Conservation (phyloP, 164 flowering plant species). For the Stephania yunnanensis region DNA sequence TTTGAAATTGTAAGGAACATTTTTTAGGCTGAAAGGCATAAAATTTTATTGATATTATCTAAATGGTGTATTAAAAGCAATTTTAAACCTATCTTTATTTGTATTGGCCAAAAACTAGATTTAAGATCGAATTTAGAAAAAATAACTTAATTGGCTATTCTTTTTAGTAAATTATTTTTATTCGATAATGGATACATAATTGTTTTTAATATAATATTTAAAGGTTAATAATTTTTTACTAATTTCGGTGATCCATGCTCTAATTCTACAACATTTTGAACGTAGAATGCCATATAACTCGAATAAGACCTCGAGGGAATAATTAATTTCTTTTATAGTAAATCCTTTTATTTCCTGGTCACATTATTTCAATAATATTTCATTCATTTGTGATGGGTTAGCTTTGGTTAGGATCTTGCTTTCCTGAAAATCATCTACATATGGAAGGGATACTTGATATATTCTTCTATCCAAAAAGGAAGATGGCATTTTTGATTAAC, state of each 20-base stretch:
- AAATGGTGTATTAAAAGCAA: too few species aligned
- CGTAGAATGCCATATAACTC: not conserved
- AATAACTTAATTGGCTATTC: too few species aligned
- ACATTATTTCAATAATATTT: too few species aligned
- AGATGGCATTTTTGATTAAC: not conserved
- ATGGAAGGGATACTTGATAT: not conserved
- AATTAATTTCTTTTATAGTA: too few species aligned
- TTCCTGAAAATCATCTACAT: not conserved
- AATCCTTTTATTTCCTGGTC: too few species aligned
- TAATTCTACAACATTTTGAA: not conserved
- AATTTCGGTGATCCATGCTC: not conserved
- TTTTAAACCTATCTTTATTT: not conserved
- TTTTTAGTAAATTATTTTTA: too few species aligned
- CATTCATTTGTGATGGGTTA: too few species aligned
- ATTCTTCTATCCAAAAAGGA: not conserved
- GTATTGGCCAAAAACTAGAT: not conserved
- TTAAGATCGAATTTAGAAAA: not conserved
- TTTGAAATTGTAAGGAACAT: not conserved
- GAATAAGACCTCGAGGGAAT: not conserved
- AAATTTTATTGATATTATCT: not conserved
- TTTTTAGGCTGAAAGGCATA: too few species aligned
- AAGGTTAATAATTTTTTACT: not conserved
- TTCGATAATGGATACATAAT: not conserved
- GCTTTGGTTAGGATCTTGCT: not conserved
- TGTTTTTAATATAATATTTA: not conserved